These are phyloP conservation scores for Murraya paniculata DNA, from an alignment of 345 rosid species.

Conservation along the genomic window DNA sequence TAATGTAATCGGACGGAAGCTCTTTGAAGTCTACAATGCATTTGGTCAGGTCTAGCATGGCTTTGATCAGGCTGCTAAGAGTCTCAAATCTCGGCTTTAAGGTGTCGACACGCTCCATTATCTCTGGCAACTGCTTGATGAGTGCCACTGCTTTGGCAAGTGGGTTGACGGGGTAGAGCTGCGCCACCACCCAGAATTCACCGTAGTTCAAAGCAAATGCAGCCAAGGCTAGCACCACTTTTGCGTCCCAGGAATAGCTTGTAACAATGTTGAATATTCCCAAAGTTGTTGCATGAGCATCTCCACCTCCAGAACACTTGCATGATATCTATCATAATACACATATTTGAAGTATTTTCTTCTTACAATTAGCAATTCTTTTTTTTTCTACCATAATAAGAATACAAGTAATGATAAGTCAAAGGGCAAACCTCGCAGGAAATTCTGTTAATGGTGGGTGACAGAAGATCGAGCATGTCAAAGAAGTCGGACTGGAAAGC, in stretches of 20 bases:
- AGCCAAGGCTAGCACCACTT: slow-evolving; percentile 49
- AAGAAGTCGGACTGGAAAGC: slow-evolving; percentile 23
- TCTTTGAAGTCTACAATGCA: slow-evolving; percentile 49
- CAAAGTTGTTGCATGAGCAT: slow-evolving; percentile 44
- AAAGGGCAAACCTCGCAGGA: slow-evolving; percentile 50
- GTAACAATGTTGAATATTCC: slow-evolving; percentile 36
- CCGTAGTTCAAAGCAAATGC: slow-evolving; percentile 60
- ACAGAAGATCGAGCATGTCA: slow-evolving; percentile 42
- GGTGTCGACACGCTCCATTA: slow-evolving; percentile 26
- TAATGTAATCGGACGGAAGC: slow-evolving; percentile 46
- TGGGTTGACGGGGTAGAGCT: slow-evolving; percentile 42
- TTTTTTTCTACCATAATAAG: neutral
- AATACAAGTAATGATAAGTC: neutral
- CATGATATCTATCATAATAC: slow-evolving; percentile 37
- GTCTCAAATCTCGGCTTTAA: slow-evolving; percentile 42
- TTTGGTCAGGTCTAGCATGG: slow-evolving; percentile 41
- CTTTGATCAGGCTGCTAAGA: slow-evolving; percentile 30
- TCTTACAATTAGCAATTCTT: neutral
- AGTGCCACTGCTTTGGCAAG: slow-evolving; percentile 55
- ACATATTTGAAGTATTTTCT: neutral
- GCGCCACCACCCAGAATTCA: slow-evolving; percentile 55
- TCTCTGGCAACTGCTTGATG: slow-evolving; percentile 54
- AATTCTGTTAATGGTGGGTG: slow-evolving; percentile 43
- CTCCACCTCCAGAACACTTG: slow-evolving; percentile 43
- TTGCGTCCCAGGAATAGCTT: slow-evolving; percentile 57